These are phyloP conservation scores for Diaporthe capsici DNA, from an alignment of 2,329 filamentous ascomycete species.

Conservation along the genomic window DNA sequence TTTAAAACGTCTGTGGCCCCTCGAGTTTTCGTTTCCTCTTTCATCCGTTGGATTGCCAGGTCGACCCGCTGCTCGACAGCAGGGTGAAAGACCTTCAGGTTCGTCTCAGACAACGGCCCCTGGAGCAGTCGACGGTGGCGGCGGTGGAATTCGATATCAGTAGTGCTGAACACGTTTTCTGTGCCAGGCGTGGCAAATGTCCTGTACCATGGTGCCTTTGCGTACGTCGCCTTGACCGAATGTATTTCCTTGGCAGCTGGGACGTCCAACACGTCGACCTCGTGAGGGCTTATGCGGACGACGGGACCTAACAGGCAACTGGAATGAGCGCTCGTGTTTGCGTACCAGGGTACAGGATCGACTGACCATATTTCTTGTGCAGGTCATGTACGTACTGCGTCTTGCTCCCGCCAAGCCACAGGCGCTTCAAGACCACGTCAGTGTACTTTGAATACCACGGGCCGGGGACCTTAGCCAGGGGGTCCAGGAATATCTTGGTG, in stretches of 20 bases:
- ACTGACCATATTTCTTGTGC: constrained; percentile 46
- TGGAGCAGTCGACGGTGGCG: constrained; percentile 58
- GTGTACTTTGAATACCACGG: constrained; percentile 49
- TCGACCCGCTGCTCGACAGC: constrained; percentile 55
- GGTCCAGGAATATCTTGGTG: neutral
- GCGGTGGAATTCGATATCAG: constrained; percentile 55
- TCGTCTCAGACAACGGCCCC: constrained; percentile 54
- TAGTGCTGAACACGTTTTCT: constrained; percentile 57
- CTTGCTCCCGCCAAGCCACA: constrained; percentile 37
- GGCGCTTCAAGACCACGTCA: constrained; percentile 38
- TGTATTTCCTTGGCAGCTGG: constrained; percentile 47
- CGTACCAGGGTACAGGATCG: too few relatives aligned
- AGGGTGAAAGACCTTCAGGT: constrained; percentile 50
- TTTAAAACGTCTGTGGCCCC: constrained; percentile 62
- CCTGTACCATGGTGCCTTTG: constrained; percentile 46
- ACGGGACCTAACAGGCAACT: constrained; percentile 41
- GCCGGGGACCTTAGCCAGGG: constrained; percentile 41
- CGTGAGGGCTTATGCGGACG: constrained; percentile 46
- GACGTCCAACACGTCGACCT: constrained; percentile 47
- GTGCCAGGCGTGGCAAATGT: constrained; percentile 33
- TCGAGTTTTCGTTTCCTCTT: constrained; percentile 55
- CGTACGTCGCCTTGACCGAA: constrained; percentile 48
- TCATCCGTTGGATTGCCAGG: constrained; percentile 59
- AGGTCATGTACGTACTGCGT: constrained; percentile 46
- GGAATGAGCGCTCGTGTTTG: neutral